Percentiles rank a stretch among this genome's conserved stretches.
Evolutionary conservation across 164 flowering plant species (phyloP).

Genomic region (Santalum album): DNA sequence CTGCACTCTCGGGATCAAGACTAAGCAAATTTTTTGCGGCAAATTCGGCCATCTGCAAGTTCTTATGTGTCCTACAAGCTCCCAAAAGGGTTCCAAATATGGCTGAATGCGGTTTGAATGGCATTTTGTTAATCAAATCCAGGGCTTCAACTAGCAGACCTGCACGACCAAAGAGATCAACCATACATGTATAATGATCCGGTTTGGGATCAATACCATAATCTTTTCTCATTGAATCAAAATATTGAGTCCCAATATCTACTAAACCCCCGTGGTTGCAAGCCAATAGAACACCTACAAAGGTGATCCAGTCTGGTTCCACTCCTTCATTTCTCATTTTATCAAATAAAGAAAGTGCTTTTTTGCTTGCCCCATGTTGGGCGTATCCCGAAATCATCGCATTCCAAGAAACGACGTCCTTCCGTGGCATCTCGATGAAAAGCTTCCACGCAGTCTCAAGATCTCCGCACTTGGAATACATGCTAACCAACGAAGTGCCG

Average conservation of each 20-base stretch:
- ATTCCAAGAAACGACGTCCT: slow-evolving; percentile 26
- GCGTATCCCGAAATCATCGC: slow-evolving; percentile 28
- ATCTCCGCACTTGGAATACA: no score
- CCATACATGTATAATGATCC: slow-evolving; percentile 37
- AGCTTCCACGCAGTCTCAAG: slow-evolving; percentile 15
- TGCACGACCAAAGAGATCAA: slow-evolving; percentile 29
- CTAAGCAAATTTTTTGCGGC: slow-evolving; percentile 25
- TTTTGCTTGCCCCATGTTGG: slow-evolving; percentile 31
- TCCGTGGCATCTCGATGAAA: slow-evolving; percentile 21
- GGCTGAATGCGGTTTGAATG: slow-evolving; percentile 29
- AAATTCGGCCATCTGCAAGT: slow-evolving; percentile 22
- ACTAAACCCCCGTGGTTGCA: slow-evolving; percentile 34
- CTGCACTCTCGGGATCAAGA: slow-evolving; percentile 24
- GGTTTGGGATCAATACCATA: slow-evolving; percentile 20
- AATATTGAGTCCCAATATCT: slow-evolving; percentile 27
- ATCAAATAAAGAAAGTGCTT: slow-evolving; percentile 24
- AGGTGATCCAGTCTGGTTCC: slow-evolving; percentile 22
- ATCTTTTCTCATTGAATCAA: slow-evolving; percentile 23
- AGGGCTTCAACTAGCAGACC: slow-evolving; percentile 26
- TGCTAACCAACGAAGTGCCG: no score
- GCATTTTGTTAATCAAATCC: slow-evolving; percentile 28
- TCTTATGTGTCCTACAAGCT: slow-evolving; percentile 30
- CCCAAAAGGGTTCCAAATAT: slow-evolving; percentile 34
- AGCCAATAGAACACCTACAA: slow-evolving; percentile 30
- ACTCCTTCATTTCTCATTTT: slow-evolving; percentile 12